Conservation (phyloP, 2,329 filamentous ascomycete species). For the Beauveria brongniartii region DNA sequence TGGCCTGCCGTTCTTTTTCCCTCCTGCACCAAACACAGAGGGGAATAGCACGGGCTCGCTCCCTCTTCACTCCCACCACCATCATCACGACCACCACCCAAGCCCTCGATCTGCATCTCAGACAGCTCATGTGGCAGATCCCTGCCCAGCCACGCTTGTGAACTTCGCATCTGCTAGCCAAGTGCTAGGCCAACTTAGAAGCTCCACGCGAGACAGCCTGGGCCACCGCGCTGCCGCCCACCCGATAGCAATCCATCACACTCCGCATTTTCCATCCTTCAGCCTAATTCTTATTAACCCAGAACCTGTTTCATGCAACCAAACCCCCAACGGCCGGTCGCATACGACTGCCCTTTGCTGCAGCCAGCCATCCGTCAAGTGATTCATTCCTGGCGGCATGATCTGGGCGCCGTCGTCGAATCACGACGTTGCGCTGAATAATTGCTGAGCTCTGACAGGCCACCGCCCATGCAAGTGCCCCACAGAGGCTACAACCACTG, state of each 20-base stretch:
- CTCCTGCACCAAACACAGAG: background rate
- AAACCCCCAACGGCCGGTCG: background rate
- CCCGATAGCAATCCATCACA: background rate
- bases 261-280: conserved; percentile 1
- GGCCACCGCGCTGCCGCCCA: background rate
- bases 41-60: background rate
- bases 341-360: conserved; percentile 3
- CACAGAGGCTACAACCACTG: background rate
- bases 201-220: conserved; percentile 3
- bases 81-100: background rate
- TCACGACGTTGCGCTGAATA: conserved; percentile 18
- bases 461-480: background rate
- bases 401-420: conserved; percentile 1
- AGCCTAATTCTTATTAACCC: background rate
- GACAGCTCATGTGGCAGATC: conserved; percentile 1
- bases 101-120: conserved; percentile 5
- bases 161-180: background rate
- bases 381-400: background rate
- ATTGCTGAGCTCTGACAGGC: conserved; percentile 20
- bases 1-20: too few species aligned
- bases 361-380: conserved; percentile 1
- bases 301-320: background rate
- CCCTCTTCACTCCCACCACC: background rate
- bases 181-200: background rate
- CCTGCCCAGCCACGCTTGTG: background rate